Base-by-base conservation (phyloP, 164 flowering plant species). In the Sextonia rubra region DNA sequence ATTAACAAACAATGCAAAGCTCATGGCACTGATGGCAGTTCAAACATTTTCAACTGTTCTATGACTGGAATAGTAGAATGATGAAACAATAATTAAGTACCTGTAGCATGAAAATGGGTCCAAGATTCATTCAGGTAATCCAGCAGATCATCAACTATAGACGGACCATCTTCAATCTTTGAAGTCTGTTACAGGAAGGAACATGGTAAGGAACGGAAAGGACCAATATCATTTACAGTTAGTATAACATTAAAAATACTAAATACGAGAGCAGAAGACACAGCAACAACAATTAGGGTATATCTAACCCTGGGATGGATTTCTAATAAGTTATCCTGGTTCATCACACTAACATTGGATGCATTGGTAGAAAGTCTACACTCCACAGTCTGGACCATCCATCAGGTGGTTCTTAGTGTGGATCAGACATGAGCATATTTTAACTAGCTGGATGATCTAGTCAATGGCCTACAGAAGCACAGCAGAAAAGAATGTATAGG, bases 71-170 rank as follows among this genome's bases (percentile, higher is more conserved):
- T 2, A 5, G 24, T 22, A 23, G 24, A 60, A 60, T 60, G 60
- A 4, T 15, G 63, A 23, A 60, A 60, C 24, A 22, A 22, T 1
- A 60, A 9, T 20, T 23, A 23, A n/a, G 20, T 70, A 93, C 98
- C 98, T 1, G 98, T 93, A 47, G 98, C 97, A 73, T 93, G 98
- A 86, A 93, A 93, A 26, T 90, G 98, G 64, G 98, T 93, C 97
- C 98, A 93, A 3, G 98, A 91, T 74, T 93, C 98, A 61, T 93
- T 93, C 72, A 93, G 90, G 75, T 86, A 93, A 68, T 93, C 94
- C 76, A 93, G 83, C 17, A 93, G 80, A 74, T 86, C 93, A 66
- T 92, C 90, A 32, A 91, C 90, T 8, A 93, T 88, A 0, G 94
- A 89, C 27, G 78, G 74, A 65, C 80, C 73, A 64, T 80, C 74